phyloP scores from a whole-genome alignment of 148 eudicot species.

The Rhododendron williamsianum region DNA sequence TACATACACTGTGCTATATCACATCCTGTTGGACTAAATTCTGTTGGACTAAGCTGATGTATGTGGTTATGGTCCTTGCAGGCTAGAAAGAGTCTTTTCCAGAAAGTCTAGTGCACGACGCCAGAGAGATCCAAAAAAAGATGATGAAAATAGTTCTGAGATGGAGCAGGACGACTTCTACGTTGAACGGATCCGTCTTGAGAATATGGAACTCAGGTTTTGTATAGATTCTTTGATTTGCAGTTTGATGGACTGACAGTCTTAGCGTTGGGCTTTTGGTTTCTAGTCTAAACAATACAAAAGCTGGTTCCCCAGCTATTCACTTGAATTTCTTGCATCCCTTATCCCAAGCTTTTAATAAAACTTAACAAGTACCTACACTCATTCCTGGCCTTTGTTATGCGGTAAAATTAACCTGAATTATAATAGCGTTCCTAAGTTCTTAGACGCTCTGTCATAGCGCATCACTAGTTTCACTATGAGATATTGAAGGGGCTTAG shows the following conservation, averaged over 20 bases:
- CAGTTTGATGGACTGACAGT: not conserved
- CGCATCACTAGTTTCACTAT: not conserved
- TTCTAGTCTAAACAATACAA: not conserved
- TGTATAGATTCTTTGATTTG: constrained; percentile 8
- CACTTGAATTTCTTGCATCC: not conserved
- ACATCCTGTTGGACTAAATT: not conserved
- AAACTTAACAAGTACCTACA: not conserved
- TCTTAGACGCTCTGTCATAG: not conserved
- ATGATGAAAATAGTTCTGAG: constrained; percentile 49
- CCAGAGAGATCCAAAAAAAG: constrained; percentile 48
- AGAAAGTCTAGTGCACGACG: constrained; percentile 33
- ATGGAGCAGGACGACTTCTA: constrained; percentile 41
- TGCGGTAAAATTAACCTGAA: not conserved
- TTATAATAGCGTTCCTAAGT: not conserved
- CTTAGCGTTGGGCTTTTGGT: not conserved
- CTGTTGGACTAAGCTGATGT: constrained; percentile 1
- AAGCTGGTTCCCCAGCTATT: not conserved
- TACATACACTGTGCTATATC: not conserved
- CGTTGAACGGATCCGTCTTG: constrained; percentile 83
- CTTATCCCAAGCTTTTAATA: not conserved
- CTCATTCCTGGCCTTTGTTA: not conserved
- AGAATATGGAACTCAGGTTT: constrained; percentile 82
- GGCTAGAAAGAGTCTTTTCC: constrained; percentile 49
- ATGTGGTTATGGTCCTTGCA: constrained; percentile 24
- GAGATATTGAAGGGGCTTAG: not conserved